Conservation (phyloP, 345 rosid species). For the Gossypium herbaceum region DNA sequence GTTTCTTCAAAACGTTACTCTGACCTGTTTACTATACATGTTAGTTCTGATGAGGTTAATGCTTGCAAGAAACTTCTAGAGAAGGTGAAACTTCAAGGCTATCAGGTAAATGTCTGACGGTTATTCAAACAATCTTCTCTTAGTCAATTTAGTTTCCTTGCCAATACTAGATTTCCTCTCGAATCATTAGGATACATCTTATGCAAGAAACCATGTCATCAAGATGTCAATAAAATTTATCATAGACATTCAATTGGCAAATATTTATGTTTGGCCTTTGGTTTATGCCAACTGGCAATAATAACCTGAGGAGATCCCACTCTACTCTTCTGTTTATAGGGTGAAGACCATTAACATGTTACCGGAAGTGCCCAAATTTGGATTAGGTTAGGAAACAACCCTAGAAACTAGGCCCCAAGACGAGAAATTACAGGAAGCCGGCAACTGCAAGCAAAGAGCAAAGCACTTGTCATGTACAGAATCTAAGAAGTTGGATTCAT, state of each 20-base stretch:
- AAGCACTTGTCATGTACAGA: neutral
- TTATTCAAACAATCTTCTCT: constrained; percentile 6
- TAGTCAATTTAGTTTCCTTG: constrained; percentile 1
- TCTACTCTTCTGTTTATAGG: neutral
- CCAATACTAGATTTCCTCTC: neutral
- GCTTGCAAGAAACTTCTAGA: constrained; percentile 91
- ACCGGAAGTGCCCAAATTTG: neutral
- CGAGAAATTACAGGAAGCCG: neutral
- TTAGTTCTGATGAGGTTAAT: constrained; percentile 67
- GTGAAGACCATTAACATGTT: neutral
- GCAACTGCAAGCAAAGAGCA: neutral
- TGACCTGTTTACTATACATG: constrained; percentile 23
- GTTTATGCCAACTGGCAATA: neutral
- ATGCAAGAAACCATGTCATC: neutral
- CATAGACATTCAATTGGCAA: neutral
- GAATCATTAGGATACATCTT: neutral
- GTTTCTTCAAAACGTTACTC: constrained; percentile 10
- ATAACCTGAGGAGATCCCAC: neutral
- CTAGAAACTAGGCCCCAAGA: neutral
- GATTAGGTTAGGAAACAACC: constrained; percentile 1
- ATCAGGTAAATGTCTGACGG: constrained; percentile 55
- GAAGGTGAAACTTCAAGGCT: constrained; percentile 75
- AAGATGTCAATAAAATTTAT: neutral
- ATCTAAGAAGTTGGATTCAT: constrained; percentile 3
- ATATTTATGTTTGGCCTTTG: constrained; percentile 6